These are phyloP conservation scores for Athelia sp. DNA, from an alignment of 1,284 basidiomycete species.

Conservation along the genomic window DNA sequence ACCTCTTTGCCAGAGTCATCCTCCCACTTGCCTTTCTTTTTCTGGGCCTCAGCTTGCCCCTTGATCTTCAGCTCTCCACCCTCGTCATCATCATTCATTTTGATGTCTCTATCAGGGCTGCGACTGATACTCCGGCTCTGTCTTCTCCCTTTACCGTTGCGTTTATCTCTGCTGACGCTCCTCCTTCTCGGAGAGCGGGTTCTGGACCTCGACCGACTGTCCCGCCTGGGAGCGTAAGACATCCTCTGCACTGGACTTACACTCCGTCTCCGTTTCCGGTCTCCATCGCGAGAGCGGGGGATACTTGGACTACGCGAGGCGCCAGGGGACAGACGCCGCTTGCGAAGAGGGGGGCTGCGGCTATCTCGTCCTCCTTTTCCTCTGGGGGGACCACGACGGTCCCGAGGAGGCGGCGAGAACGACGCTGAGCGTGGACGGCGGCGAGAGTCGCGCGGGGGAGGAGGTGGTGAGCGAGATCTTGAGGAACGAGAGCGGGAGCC, in stretches of 20 bases:
- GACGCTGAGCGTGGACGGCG: conserved; percentile 47
- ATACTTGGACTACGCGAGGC: conserved; percentile 36
- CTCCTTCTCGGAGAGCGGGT: conserved; percentile 21
- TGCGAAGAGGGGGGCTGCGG: conserved; percentile 53
- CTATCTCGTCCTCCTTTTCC: conserved; percentile 37
- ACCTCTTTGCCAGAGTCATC: conserved; percentile 22
- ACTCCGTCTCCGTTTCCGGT: conserved; percentile 26
- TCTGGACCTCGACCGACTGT: conserved; percentile 21
- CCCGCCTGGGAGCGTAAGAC: conserved; percentile 15
- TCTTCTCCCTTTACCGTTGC: conserved; percentile 18
- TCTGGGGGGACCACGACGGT: conserved; percentile 18
- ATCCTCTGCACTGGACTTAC: conserved; percentile 25
- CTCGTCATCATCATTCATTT: conserved; percentile 45
- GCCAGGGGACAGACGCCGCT: conserved; percentile 43
- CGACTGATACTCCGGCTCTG: conserved; percentile 18
- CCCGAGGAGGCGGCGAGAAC: conserved; percentile 35
- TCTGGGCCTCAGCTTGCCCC: conserved; percentile 57
- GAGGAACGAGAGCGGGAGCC: conserved; percentile 35
- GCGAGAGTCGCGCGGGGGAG: conserved; percentile 27
- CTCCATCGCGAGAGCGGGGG: conserved; percentile 17
- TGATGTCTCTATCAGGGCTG: conserved; percentile 18
- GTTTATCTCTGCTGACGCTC: conserved; percentile 22
- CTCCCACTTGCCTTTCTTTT: conserved; percentile 46
- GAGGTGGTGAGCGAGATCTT: conserved; percentile 36
- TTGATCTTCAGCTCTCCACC: conserved; percentile 63